Evolutionary conservation across 768 basidiomycete species (phyloP).

Genomic region (Trametes maxima): DNA sequence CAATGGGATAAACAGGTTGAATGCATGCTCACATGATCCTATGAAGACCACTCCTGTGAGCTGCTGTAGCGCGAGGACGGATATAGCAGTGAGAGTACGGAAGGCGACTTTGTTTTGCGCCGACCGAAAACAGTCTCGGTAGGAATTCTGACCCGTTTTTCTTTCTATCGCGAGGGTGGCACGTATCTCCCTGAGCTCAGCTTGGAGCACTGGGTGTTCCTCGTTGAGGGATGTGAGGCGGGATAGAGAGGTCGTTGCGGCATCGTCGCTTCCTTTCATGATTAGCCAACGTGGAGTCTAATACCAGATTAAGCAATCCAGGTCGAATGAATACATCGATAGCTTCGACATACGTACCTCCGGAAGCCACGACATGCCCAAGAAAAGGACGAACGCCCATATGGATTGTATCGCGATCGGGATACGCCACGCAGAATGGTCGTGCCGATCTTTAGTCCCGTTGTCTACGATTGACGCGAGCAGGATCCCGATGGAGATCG

Average conservation of each 20-base stretch:
- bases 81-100: constrained; percentile 79
- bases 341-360: constrained; percentile 35
- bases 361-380: constrained; percentile 73
- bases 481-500: constrained; percentile 74
- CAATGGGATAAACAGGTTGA: background rate
- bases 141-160: constrained; percentile 58
- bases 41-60: constrained; percentile 80
- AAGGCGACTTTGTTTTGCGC: constrained; percentile 60
- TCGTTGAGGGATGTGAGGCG: constrained; percentile 60
- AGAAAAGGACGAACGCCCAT: constrained; percentile 70
- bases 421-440: constrained; percentile 62
- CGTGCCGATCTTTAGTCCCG: constrained; percentile 53
- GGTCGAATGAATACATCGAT: background rate
- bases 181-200: constrained; percentile 51
- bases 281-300: constrained; percentile 78
- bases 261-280: constrained; percentile 60
- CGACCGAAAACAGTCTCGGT: constrained; percentile 61
- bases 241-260: constrained; percentile 56
- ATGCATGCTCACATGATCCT: constrained; percentile 40
- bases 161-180: constrained; percentile 64
- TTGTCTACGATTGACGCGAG: constrained; percentile 73
- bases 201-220: constrained; percentile 52
- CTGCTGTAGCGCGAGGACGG: constrained; percentile 76
- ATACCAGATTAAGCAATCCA: background rate
- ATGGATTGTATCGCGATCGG: constrained; percentile 79